phyloP scores from a whole-genome alignment of 176 grass and related monocot genomes.

The Olyra latifolia region DNA sequence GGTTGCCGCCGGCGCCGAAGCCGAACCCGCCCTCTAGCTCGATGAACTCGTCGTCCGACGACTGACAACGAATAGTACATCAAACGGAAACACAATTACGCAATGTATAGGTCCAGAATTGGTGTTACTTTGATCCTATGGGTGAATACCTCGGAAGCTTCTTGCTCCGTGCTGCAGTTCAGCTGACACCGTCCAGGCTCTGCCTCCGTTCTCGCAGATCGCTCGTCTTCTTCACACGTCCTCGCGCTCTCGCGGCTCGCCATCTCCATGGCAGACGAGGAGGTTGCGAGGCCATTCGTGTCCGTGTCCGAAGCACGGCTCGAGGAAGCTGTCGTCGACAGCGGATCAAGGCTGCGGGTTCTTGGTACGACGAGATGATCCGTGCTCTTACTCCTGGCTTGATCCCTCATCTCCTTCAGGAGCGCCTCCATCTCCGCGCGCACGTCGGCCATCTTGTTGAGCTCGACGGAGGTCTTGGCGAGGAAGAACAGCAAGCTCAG shows the following conservation, averaged over 20 bases:
- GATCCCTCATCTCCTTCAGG: conserved; percentile 43
- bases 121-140: neutral
- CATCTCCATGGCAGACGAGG: neutral
- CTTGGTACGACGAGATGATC: neutral
- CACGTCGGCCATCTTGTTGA: conserved; percentile 64
- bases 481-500: conserved; percentile 49
- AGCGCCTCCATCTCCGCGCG: conserved; percentile 59
- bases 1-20: neutral
- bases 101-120: neutral
- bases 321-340: neutral
- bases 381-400: conserved; percentile 14
- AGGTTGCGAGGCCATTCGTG: neutral
- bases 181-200: neutral
- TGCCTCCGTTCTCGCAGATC: neutral
- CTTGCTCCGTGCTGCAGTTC: neutral
- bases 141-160: neutral
- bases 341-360: neutral
- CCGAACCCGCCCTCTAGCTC: conserved; percentile 31
- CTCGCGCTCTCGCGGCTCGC: neutral
- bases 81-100: neutral
- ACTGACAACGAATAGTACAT: neutral
- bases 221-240: neutral
- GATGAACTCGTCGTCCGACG: conserved; percentile 44
- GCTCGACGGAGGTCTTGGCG: conserved; percentile 43
- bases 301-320: conserved; percentile 2